phyloP scores from a whole-genome alignment of 2,329 filamentous ascomycete species.

The Talaromyces sp. region DNA sequence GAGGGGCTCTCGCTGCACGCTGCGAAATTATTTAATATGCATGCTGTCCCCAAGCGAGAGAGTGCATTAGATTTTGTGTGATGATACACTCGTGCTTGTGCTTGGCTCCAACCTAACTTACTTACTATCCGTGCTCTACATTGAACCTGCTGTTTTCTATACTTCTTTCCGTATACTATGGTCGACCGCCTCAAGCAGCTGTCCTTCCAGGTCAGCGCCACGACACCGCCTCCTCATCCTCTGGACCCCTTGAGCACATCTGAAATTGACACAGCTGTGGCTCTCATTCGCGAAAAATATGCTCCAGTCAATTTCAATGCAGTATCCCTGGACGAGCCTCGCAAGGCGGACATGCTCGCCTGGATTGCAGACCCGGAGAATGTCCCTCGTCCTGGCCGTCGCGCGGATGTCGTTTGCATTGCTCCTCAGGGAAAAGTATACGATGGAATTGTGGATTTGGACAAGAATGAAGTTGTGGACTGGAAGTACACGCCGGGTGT shows the following conservation, averaged over 20 bases:
- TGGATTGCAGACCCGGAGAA: slow-evolving; percentile 65
- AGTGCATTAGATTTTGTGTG: background rate
- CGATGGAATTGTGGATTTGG: slow-evolving; percentile 73
- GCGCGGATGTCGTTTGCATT: slow-evolving; percentile 80
- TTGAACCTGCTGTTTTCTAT: background rate
- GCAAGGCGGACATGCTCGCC: slow-evolving; percentile 73
- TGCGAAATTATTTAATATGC: background rate
- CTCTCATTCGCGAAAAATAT: slow-evolving; percentile 63
- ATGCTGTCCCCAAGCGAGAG: background rate
- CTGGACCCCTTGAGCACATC: slow-evolving; percentile 67
- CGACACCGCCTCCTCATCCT: slow-evolving; percentile 56
- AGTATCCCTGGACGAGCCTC: slow-evolving; percentile 76
- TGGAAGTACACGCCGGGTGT: slow-evolving; percentile 73
- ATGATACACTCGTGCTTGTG: background rate
- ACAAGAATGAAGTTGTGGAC: slow-evolving; percentile 57
- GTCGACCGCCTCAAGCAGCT: slow-evolving; percentile 60
- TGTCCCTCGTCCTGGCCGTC: slow-evolving; percentile 58
- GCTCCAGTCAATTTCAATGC: slow-evolving; percentile 76
- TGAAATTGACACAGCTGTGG: slow-evolving; percentile 69
- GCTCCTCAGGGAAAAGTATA: slow-evolving; percentile 71
- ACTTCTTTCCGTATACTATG: slow-evolving; percentile 18
- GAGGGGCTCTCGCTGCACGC: background rate
- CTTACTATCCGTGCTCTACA: background rate
- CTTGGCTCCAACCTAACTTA: background rate
- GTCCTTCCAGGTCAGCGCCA: slow-evolving; percentile 55